Conservation (phyloP, 305 asterid species). For the Rubia peregrina region DNA sequence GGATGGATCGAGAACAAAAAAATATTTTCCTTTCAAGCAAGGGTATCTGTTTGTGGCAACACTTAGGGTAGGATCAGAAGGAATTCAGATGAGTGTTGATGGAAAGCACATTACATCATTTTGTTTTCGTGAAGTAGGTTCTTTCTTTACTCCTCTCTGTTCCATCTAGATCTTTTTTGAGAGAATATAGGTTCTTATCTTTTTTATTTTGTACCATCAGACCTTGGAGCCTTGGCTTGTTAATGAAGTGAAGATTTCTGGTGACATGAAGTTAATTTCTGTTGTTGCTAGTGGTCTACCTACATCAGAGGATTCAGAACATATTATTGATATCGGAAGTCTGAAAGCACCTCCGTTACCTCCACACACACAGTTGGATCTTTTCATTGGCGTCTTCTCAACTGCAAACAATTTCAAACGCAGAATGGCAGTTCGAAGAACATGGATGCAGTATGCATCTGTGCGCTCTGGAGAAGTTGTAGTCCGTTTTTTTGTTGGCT, state of each 20-base stretch:
- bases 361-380: slow-evolving; percentile 40
- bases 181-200: slow-evolving; percentile 12
- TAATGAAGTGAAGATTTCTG: slow-evolving; percentile 80
- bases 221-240: slow-evolving; percentile 95
- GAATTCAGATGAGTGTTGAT: slow-evolving; percentile 93
- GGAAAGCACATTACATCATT: slow-evolving; percentile 91
- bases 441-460: slow-evolving; percentile 93
- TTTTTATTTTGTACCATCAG: slow-evolving; percentile 34
- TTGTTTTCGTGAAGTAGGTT: slow-evolving; percentile 76
- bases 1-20: slow-evolving; percentile 57
- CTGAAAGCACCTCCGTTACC: slow-evolving; percentile 64
- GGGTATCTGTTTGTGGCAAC: slow-evolving; percentile 81
- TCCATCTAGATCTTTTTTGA: slow-evolving; percentile 4
- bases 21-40: slow-evolving; percentile 85
- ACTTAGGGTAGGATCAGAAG: slow-evolving; percentile 84
- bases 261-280: slow-evolving; percentile 69
- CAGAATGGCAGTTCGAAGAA: slow-evolving; percentile 95
- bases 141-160: slow-evolving; percentile 14
- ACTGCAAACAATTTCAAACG: slow-evolving; percentile 93
- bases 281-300: slow-evolving; percentile 91
- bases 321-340: slow-evolving; percentile 57
- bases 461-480: slow-evolving; percentile 80
- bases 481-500: slow-evolving; percentile 92
- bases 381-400: slow-evolving; percentile 82
- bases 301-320: slow-evolving; percentile 85